Percentiles rank a stretch among this genome's conserved stretches.
These are phyloP conservation scores for Sporothrix luriei DNA, from an alignment of 2,329 filamentous ascomycete species.

Conservation along the genomic window DNA sequence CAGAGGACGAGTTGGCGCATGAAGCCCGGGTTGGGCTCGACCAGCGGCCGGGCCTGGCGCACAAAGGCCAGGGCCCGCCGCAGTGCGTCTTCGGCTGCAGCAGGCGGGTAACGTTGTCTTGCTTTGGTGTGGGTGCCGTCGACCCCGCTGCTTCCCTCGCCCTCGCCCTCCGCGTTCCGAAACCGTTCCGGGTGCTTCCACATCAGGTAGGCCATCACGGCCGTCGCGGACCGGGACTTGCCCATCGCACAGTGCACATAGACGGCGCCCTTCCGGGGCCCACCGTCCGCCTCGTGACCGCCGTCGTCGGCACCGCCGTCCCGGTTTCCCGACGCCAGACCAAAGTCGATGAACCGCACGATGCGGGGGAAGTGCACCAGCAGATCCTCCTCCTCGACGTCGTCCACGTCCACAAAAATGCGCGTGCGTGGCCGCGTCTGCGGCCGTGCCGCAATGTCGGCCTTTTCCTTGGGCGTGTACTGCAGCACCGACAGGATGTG, in stretches of 20 bases:
- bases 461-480: slow-evolving; percentile 47
- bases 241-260: slow-evolving; percentile 84
- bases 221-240: slow-evolving; percentile 86
- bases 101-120: slow-evolving; percentile 42
- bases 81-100: slow-evolving; percentile 54
- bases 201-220: slow-evolving; percentile 83
- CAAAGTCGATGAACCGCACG: slow-evolving; percentile 70
- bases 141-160: slow-evolving; percentile 46
- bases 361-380: slow-evolving; percentile 76
- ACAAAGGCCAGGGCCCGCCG: slow-evolving; percentile 68
- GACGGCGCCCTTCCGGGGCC: slow-evolving; percentile 45
- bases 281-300: background rate
- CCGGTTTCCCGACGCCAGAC: background rate
- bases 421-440: slow-evolving; percentile 44
- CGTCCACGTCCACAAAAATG: slow-evolving; percentile 73
- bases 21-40: slow-evolving; percentile 89
- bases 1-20: slow-evolving; percentile 86
- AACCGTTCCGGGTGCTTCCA: slow-evolving; percentile 63
- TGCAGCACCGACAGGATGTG: slow-evolving; percentile 82
- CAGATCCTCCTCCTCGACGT: slow-evolving; percentile 86
- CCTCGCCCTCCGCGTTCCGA: slow-evolving; percentile 36
- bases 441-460: slow-evolving; percentile 48
- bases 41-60: slow-evolving; percentile 70
- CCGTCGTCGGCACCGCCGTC: slow-evolving; percentile 40
- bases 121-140: background rate